A percentile compares a stretch with the other conserved stretches of the same genome.
Evolutionary conservation across 2,329 filamentous ascomycete species (phyloP).

Genomic region (Pyrenochaeta sp.): DNA sequence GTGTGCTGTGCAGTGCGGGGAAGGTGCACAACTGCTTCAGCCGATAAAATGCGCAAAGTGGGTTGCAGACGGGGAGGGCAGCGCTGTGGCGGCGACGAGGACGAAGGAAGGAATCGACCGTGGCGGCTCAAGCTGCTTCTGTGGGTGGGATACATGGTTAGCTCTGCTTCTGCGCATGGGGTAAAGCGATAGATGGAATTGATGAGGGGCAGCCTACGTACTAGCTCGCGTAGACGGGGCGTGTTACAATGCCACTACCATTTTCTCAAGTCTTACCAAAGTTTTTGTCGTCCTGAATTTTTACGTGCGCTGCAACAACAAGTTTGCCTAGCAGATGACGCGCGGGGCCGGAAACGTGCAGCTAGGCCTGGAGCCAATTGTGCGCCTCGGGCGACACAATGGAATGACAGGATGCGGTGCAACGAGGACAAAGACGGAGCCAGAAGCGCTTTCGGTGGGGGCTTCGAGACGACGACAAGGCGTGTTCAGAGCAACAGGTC

Average conservation of each 20-base stretch:
- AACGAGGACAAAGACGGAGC: conserved; percentile 23
- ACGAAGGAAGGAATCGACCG: conserved; percentile 18
- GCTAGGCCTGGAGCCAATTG: conserved; percentile 26
- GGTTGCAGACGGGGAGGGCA: conserved; percentile 7
- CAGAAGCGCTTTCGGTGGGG: conserved; percentile 17
- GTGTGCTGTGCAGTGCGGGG: conserved; percentile 23
- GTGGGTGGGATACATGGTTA: conserved; percentile 42
- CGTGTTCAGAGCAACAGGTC: conserved; percentile 13
- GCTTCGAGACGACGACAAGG: conserved; percentile 11
- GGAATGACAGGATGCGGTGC: conserved; percentile 35
- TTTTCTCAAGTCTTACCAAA: conserved; percentile 30
- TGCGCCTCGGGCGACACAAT: conserved; percentile 26
- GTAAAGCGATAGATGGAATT: conserved; percentile 30
- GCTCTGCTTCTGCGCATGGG: conserved; percentile 31
- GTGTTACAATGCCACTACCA: conserved; percentile 45
- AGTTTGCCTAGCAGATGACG: conserved; percentile 46
- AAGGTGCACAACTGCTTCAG: conserved; percentile 12
- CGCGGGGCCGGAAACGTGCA: conserved; percentile 36
- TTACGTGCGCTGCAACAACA: conserved; percentile 30
- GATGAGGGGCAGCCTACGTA: conserved; percentile 37
- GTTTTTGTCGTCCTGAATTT: conserved; percentile 23
- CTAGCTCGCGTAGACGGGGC: conserved; percentile 39
- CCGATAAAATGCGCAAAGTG: conserved; percentile 8
- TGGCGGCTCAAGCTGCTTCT: conserved; percentile 42
- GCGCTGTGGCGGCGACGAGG: conserved; percentile 17